Conservation (phyloP, 2,329 filamentous ascomycete genomes). For the Albifimbria verrucaria region DNA sequence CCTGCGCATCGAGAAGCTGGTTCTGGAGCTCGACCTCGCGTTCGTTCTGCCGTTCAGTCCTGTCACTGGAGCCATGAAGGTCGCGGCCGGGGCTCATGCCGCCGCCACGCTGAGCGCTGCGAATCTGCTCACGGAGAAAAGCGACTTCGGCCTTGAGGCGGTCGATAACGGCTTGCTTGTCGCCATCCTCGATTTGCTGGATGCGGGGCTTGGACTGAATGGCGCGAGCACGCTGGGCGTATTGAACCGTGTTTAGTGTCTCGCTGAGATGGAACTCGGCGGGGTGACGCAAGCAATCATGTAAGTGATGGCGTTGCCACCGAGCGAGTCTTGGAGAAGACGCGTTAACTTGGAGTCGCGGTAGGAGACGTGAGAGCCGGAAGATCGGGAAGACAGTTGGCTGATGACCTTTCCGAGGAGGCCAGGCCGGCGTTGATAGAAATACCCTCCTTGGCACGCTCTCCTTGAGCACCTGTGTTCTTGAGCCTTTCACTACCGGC, state of each 20-base stretch:
- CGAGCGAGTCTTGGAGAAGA: constrained; percentile 91
- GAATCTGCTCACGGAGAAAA: constrained; percentile 91
- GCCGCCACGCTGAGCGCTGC: constrained; percentile 61
- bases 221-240: constrained; percentile 90
- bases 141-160: constrained; percentile 89
- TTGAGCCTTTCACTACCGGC: constrained; percentile 95
- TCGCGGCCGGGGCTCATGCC: constrained; percentile 51
- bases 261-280: constrained; percentile 97
- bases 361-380: constrained; percentile 91
- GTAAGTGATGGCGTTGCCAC: constrained; percentile 96
- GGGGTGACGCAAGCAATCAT: constrained; percentile 98
- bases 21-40: constrained; percentile 90
- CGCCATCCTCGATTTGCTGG: constrained; percentile 86
- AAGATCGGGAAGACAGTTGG: constrained; percentile 85
- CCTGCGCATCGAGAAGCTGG: constrained; percentile 85
- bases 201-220: constrained; percentile 98
- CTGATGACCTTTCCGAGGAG: constrained; percentile 97
- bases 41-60: constrained; percentile 75
- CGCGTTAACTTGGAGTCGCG: constrained; percentile 96
- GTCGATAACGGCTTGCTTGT: constrained; percentile 92
- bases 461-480: constrained; percentile 93
- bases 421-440: constrained; percentile 97
- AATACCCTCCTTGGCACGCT: constrained; percentile 92
- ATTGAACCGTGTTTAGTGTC: constrained; percentile 95
- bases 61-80: constrained; percentile 57